phyloP scores from a whole-genome alignment of 805 yeast species.

The Kodamaea leandrae region DNA sequence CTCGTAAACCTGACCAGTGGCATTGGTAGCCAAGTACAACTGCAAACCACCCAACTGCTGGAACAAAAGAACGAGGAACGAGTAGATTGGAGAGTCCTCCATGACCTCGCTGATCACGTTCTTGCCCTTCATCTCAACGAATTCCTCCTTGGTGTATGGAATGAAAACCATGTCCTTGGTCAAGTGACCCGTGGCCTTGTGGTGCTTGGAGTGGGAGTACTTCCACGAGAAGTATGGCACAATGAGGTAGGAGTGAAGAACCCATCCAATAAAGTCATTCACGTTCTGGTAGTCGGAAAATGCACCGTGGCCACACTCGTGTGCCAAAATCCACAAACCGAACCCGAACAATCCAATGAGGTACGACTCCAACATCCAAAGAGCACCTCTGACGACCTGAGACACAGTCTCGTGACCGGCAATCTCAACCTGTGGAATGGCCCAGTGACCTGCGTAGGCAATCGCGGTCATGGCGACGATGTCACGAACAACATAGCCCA shows the following conservation, averaged over 20 bases:
- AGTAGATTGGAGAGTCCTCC: constrained; percentile 54
- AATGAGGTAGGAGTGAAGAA: constrained; percentile 52
- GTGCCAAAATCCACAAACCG: constrained; percentile 63
- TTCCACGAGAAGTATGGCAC: constrained; percentile 67
- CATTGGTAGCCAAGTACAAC: constrained; percentile 46
- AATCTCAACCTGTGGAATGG: constrained; percentile 33
- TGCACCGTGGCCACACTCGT: constrained; percentile 65
- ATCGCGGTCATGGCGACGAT: constrained; percentile 41
- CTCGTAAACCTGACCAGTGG: constrained; percentile 49
- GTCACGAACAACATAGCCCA: constrained; percentile 54
- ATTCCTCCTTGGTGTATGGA: constrained; percentile 52
- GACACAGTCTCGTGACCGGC: constrained; percentile 17
- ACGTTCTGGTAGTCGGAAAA: constrained; percentile 52
- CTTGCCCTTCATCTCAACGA: constrained; percentile 30
- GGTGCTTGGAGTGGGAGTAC: constrained; percentile 58
- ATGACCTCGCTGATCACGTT: constrained; percentile 43
- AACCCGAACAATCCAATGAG: constrained; percentile 53
- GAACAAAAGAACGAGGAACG: constrained; percentile 42
- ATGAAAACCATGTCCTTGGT: constrained; percentile 60
- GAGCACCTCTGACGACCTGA: constrained; percentile 43
- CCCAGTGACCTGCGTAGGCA: constrained; percentile 42
- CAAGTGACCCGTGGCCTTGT: constrained; percentile 61
- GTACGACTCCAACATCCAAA: constrained; percentile 58
- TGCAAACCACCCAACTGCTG: constrained; percentile 60
- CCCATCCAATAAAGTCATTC: constrained; percentile 60